Conservation (phyloP, 352 stramenopile species). For the Globisporangium echinulatum region DNA sequence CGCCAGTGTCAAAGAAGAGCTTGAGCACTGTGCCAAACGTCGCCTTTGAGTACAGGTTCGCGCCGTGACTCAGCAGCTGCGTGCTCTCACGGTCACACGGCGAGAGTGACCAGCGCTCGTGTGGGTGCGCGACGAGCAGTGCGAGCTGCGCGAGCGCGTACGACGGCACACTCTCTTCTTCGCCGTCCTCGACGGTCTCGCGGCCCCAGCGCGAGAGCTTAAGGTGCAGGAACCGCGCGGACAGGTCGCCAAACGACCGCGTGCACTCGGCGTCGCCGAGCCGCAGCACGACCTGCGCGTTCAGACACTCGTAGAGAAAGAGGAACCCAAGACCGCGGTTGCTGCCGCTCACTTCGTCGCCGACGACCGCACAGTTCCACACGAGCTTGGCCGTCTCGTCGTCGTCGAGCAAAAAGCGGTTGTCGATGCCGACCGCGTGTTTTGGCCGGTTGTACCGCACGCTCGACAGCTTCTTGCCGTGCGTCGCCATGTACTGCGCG, state of each 20-base stretch:
- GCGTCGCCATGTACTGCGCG: conserved; percentile 63
- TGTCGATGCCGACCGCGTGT: conserved; percentile 37
- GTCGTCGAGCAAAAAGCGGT: conserved; percentile 67
- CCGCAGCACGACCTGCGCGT: conserved; percentile 53
- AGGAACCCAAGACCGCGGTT: conserved; percentile 76
- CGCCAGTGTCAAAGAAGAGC: conserved; percentile 74
- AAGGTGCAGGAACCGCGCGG: conserved; percentile 69
- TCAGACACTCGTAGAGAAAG: conserved; percentile 82
- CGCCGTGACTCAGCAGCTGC: conserved; percentile 61
- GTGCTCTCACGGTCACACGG: conserved; percentile 65
- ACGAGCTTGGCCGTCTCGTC: conserved; percentile 75
- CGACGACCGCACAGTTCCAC: conserved; percentile 77
- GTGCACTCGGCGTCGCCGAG: conserved; percentile 70
- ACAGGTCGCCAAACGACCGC: conserved; percentile 71
- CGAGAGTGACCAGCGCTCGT: conserved; percentile 45
- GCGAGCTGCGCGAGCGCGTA: conserved; percentile 73
- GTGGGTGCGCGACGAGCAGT: conserved; percentile 54
- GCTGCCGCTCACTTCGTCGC: conserved; percentile 75
- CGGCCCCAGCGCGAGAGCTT: conserved; percentile 82
- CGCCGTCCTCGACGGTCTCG: conserved; percentile 78
- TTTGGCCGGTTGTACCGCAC: conserved; percentile 83
- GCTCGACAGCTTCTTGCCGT: conserved; percentile 76
- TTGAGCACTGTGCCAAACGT: conserved; percentile 75
- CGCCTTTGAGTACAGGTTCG: conserved; percentile 79
- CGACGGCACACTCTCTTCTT: conserved; percentile 72